Conservation (phyloP, 2,329 filamentous ascomycete genomes). For the Westerdykella aurantiaca region DNA sequence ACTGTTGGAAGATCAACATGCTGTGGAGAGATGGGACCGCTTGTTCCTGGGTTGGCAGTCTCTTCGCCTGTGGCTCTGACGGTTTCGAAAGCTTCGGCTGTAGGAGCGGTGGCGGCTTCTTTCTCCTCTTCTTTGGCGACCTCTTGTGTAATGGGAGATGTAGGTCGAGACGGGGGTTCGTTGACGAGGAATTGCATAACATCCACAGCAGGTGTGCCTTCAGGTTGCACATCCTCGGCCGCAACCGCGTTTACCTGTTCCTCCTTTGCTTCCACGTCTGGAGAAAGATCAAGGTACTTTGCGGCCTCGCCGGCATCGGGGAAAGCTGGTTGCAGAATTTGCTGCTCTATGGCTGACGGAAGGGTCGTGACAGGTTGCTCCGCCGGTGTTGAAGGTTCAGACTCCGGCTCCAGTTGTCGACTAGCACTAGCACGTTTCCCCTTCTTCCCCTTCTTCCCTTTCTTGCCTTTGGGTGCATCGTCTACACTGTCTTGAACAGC, state of each 20-base stretch:
- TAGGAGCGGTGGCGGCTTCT: no score
- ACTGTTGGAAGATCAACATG: no score
- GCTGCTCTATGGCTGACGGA: slow-evolving; percentile 13
- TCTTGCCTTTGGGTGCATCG: slow-evolving; percentile 20
- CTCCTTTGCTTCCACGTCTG: background rate
- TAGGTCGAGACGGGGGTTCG: background rate
- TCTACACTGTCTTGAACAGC: slow-evolving; percentile 9
- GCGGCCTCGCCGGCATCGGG: slow-evolving; percentile 6
- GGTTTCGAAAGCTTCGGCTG: no score
- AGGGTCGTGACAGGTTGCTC: slow-evolving; percentile 2
- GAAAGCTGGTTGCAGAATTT: slow-evolving; percentile 19
- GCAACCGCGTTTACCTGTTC: background rate
- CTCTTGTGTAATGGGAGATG: background rate
- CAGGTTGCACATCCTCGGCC: background rate
- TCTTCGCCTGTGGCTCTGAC: no score
- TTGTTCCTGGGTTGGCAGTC: no score
- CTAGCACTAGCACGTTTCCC: slow-evolving; percentile 20
- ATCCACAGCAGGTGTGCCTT: background rate
- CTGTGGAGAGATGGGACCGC: no score
- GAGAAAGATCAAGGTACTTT: slow-evolving; percentile 4
- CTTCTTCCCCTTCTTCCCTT: slow-evolving; percentile 31
- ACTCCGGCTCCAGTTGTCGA: slow-evolving; percentile 10
- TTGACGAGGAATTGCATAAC: slow-evolving; percentile 5
- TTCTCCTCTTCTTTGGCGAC: background rate
- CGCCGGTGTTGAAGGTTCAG: slow-evolving; percentile 6